Evolutionary conservation across 163 green algal species (phyloP), one percentile per base, ranked within the genome.

Genomic region (Smithsoniella earleae): DNA sequence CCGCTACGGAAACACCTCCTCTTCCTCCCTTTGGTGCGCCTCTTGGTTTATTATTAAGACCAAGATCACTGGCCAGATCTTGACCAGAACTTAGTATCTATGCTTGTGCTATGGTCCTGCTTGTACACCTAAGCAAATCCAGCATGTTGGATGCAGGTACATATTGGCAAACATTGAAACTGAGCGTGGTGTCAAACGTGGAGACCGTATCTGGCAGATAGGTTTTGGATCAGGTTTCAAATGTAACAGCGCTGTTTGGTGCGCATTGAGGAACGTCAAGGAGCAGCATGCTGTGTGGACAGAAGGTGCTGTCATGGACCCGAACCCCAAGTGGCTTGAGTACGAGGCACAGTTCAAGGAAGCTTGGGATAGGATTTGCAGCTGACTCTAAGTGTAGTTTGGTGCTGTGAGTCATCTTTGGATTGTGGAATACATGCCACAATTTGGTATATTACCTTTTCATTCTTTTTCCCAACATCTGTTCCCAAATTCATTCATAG

Each of bases 1-100:
- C 77, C 82, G 90, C 33, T 98, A 92, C 65, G 93, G 93, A 38
- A 98, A 98, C 82, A 86, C 88, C 36, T 95, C 87, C 10, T 94
- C 85, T 66, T 89, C 89, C 3, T 96, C 90, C 66, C 92, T 98
- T 78, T 98, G 92, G 92, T 92, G 62, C 43, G 75, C 49, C 38
- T 10, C 43, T 37, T 76, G 69, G 40, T 13, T 13, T 49, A 22
- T 49, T 49, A n/a, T n/a, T n/a, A n/a, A n/a, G n/a, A n/a, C n/a
- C n/a, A n/a, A n/a, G n/a, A n/a, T n/a, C n/a, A n/a, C n/a, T n/a
- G n/a, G n/a, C n/a, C n/a, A n/a, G n/a, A n/a, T 49, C 40, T 49
- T 13, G 40, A 22, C 10, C 40, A 22, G 40, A 49, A 49, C 10
- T 22, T 22, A 49, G 40, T 13, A 13, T 10, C 40, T 49, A 10